A percentile compares a stretch with the other conserved stretches of the same genome.
phyloP scores from a whole-genome alignment of 805 yeast species.

The Wickerhamiella occidentalis region DNA sequence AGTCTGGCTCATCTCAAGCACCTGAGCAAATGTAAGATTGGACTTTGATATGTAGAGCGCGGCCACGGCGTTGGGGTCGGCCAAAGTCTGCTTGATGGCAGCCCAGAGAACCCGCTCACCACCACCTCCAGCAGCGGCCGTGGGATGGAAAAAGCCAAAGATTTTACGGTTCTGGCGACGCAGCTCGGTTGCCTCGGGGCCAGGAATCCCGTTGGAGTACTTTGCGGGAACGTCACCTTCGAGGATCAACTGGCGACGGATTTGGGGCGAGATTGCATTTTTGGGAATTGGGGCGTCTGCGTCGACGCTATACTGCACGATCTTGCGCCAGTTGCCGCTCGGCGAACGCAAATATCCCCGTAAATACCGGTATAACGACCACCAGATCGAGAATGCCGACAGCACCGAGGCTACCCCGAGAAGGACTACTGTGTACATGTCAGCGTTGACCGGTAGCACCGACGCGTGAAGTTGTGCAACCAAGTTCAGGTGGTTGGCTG shows the following conservation, averaged over 20 bases:
- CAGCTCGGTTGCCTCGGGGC: conserved; percentile 13
- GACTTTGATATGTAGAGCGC: conserved; percentile 59
- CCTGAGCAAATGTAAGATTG: conserved; percentile 34
- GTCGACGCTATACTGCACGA: conserved; percentile 15
- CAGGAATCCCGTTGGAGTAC: conserved; percentile 18
- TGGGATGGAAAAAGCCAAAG: conserved; percentile 90
- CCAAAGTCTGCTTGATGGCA: conserved; percentile 63
- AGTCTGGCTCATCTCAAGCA: conserved; percentile 31
- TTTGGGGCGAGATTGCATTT: conserved; percentile 23
- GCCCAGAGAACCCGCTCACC: conserved; percentile 97
- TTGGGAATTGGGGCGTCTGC: conserved; percentile 20
- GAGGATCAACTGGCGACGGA: conserved; percentile 31
- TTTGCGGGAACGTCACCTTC: conserved; percentile 26
- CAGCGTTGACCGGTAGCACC: background rate
- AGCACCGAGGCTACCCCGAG: conserved; percentile 7
- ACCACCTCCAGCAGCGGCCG: conserved; percentile 94
- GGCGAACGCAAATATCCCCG: conserved; percentile 18
- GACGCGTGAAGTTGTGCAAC: background rate
- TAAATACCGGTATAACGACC: conserved; percentile 13
- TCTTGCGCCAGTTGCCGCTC: conserved; percentile 17
- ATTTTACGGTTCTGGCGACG: conserved; percentile 31
- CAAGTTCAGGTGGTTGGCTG: too few relatives aligned
- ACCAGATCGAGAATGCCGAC: conserved; percentile 13
- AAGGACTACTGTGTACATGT: conserved; percentile 3
- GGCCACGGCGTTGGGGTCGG: conserved; percentile 38